Base-by-base conservation (phyloP, 192 early-diverging fungal species). In the Spizellomyces punctatus region DNA sequence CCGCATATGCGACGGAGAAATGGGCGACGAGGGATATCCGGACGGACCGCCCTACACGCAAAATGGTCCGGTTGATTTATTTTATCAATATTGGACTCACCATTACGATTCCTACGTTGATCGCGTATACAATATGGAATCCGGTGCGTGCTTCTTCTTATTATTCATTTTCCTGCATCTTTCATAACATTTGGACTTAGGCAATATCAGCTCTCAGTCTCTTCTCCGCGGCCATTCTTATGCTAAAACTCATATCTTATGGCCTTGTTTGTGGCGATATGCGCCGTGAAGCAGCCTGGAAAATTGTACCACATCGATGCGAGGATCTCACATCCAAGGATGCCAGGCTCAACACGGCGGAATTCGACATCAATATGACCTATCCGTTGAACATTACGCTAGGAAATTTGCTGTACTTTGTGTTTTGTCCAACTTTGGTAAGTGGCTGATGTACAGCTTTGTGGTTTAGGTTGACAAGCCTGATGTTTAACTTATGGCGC, bases 191-290 rank as follows among this genome's bases (percentile, higher is more conserved):
- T 12, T 66, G 16, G 12, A 42, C 17, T 45, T n/a, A 71, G 69
- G 69, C 47, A 3, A 19, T 67, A 8, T 71, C 75, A 6, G 63
- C 67, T 10, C 10, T 68, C 4, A 59, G 64, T 2, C 52, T 79
- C 5, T 73, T 79, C 46, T 17, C 79, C 52, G 86, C 88, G 4
- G 77, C 89, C 7, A 82, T 94, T 67, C 85, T 93, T 61, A 90
- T 92, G 64, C 82, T 95, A 50, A 94, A 96, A 84, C 81, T 95
- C 59, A 86, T 88, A 17, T 94, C 92, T 17, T 92, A 89, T 78
- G 83, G 82, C 0, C 82, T 93, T 10, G 91, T 92, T 16, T 93
- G 93, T 82, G 84, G 84, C 66, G 92, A 93, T 54, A 76, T 94
- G 50, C 87, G 94, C 44, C 73, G 58, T 0, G 76, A 79, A 47